Base-by-base conservation (phyloP, 192 early-diverging fungal genomes). In the Coemansia asiatica region DNA sequence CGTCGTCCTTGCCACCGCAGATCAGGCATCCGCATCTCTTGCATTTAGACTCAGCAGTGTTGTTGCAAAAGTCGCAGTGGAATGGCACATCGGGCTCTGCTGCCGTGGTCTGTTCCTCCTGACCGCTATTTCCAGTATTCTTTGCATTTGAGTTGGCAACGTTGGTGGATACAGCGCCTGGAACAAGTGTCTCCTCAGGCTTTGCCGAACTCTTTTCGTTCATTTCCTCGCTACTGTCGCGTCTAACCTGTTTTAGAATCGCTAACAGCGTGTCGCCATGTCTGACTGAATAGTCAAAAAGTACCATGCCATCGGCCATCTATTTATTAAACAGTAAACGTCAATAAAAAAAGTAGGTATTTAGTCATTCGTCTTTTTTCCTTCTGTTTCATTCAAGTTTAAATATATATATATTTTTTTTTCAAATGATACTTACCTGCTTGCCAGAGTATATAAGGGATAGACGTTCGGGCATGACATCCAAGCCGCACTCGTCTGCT, bases 1-100 rank as follows among this genome's bases (percentile, higher is more conserved):
- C 84, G 23, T 85, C 85, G 47, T 85, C 73, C 33, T 88, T 88
- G 12, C 63, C 49, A 0, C 80, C 81, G 46, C 87, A 88, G 21
- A 68, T 56, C 18, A 57, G 49, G 64, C 87, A 88, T 0, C 87
- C 87, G 38, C 87, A 88, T 21, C 61, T 56, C 0, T 62, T 76
- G 61, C 87, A 88, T 0, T 61, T 61, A 10, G 60, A 63, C 15
- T 15, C 12, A 5, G 18, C 10, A 13, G 51, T 44, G 51, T 76
- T 71, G 21, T 82, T 63, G 66, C 84, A 85, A 7, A 40, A 22
- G 19, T 67, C 47, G 59, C 84, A 85, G n/a, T 54, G 55, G 4
- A 68, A 47, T 10, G 35, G 35, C 35, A 10, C 35, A 60, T 22
- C 29, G 21, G 22, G 50, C 16, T n/a, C 28, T 2, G 27, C 27